Evolutionary conservation across 1,284 basidiomycete genomes (phyloP).

Genomic region (Termitomyces sp.): DNA sequence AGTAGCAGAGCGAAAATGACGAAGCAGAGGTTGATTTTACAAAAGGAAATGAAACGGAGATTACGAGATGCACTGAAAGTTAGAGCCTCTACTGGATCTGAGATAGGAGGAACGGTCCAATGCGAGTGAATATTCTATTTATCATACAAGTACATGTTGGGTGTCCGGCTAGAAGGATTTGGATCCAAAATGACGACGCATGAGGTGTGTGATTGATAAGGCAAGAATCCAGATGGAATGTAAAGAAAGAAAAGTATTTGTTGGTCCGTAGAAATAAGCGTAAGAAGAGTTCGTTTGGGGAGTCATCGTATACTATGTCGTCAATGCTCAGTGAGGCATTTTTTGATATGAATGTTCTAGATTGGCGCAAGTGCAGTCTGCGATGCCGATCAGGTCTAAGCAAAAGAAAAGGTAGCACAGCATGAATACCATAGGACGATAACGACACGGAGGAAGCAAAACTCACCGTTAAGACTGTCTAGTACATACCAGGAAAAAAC

Average conservation of each 20-base stretch:
- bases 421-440: background rate
- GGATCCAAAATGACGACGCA: background rate
- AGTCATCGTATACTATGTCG: slow-evolving; percentile 1
- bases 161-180: background rate
- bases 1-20: background rate
- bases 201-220: background rate
- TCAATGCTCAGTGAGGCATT: slow-evolving; percentile 3
- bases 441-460: background rate
- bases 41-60: background rate
- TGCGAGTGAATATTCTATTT: background rate
- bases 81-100: too few relatives aligned
- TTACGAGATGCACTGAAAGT: background rate
- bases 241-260: slow-evolving; percentile 5
- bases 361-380: background rate
- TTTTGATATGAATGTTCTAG: background rate
- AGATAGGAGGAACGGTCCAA: background rate
- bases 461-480: background rate
- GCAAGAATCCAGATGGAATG: slow-evolving; percentile 4
- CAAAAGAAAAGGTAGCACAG: too few relatives aligned
- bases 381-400: background rate
- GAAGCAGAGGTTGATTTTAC: background rate
- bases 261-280: slow-evolving; percentile 1
- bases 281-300: background rate
- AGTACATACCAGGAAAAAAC: slow-evolving; percentile 37
- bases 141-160: slow-evolving; percentile 6